Evolutionary conservation across 345 rosid species (phyloP), one percentile per base, ranked within the genome.

Genomic region (Stellera chamaejasme): DNA sequence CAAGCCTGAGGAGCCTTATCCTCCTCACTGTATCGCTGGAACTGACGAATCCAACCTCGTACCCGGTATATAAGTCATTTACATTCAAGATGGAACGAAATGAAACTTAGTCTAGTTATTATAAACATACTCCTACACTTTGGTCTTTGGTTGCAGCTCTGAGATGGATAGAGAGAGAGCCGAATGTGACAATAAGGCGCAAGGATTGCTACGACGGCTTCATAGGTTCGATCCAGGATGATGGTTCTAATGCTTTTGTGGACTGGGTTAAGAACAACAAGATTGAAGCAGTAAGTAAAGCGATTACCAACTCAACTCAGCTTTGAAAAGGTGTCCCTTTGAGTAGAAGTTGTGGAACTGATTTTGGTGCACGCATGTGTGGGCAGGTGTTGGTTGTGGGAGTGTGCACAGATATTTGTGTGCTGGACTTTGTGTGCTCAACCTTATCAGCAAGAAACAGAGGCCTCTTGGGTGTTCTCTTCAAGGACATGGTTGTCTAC

Each of bases 161-260:
- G 28, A 56, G 79, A 58, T 93, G 92, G 95, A 71, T 90, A 65
- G 92, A 85, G 68, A 72, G 69, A 23, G 88, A 90, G 56, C 55
- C 70, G 2, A 72, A 73, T 72, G 97, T 50, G 10, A 85, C 90
- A 27, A 76, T 93, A 59, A 79, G 78, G 71, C 52, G 74, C 61
- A 93, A 93, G 68, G 90, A 81, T 64, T 87, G 97, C 54, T 55
- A 83, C 49, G 78, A 93, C 68, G 99, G 97, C 45, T 87, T 81
- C 68, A 63, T 92, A 19, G 98, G 97, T 68, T 78, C 88, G 10
- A 62, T 89, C 65, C 88, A 93, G 68, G 69, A 57, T 48, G 97
- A 86, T 56, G 87, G 94, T 45, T 82, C 94, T 67, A 89, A 87
- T 75, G 74, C 70, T 52, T 93, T 93, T 69, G 80, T 81, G 11